phyloP scores from a whole-genome alignment of 768 basidiomycete genomes.

The Pulveroboletus sp. region DNA sequence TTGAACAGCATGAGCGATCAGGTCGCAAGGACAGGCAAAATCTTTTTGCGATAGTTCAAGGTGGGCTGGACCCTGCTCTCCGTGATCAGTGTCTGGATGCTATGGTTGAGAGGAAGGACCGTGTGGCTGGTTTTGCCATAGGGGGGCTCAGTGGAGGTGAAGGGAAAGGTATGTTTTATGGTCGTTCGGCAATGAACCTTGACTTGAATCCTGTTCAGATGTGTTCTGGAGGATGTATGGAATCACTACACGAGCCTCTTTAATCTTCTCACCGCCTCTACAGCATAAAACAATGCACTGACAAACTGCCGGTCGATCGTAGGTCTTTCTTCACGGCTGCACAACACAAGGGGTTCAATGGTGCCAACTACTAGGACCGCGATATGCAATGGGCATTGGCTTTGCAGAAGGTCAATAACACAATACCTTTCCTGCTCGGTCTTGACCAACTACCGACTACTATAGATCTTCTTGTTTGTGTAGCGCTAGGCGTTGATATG shows the following conservation, averaged over 20 bases:
- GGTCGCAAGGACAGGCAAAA: constrained; percentile 70
- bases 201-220: constrained; percentile 41
- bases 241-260: not conserved
- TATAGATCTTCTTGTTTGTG: constrained; percentile 82
- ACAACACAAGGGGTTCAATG: constrained; percentile 3
- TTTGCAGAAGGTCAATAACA: constrained; percentile 75
- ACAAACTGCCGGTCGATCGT: constrained; percentile 77
- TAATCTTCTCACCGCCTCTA: constrained; percentile 11
- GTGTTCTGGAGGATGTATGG: constrained; percentile 82
- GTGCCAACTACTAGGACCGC: constrained; percentile 56
- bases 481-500: constrained; percentile 93
- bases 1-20: constrained; percentile 66
- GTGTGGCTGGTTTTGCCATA: constrained; percentile 88
- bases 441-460: not conserved
- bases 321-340: constrained; percentile 23
- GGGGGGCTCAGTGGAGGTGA: constrained; percentile 91
- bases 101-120: constrained; percentile 73
- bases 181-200: constrained; percentile 6
- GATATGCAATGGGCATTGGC: constrained; percentile 92
- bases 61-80: constrained; percentile 70
- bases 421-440: not conserved
- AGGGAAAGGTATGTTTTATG: constrained; percentile 64
- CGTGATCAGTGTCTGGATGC: constrained; percentile 76
- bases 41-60: constrained; percentile 90
- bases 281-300: constrained; percentile 82